phyloP scores from a whole-genome alignment of 352 stramenopile genomes.

The Phytopythium helicoides region DNA sequence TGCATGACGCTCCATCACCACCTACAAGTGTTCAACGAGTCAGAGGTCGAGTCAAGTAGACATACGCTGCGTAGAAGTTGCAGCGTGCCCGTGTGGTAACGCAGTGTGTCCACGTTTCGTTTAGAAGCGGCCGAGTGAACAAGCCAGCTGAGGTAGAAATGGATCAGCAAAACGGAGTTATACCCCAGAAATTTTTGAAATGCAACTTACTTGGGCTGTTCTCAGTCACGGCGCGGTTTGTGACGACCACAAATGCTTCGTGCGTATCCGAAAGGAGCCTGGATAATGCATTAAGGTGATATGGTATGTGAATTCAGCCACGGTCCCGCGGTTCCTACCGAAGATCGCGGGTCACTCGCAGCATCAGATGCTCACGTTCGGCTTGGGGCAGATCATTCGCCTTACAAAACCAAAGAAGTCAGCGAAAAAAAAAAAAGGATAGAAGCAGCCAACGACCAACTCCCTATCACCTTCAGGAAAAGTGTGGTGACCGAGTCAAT shows the following conservation, averaged over 20 bases:
- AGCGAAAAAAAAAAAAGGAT: conserved; percentile 1
- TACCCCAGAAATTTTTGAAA: not conserved
- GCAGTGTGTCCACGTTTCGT: conserved; percentile 68
- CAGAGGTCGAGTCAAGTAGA: too few relatives aligned
- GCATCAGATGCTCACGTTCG: conserved; percentile 46
- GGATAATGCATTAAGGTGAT: not conserved
- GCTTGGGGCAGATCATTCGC: conserved; percentile 29
- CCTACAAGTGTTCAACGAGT: too few relatives aligned
- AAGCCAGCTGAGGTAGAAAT: conserved; percentile 27
- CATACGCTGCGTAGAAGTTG: too few relatives aligned
- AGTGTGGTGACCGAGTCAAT: conserved; percentile 72
- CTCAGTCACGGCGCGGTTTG: conserved; percentile 56
- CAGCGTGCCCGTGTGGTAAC: conserved; percentile 47
- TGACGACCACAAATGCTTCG: conserved; percentile 61
- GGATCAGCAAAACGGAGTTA: too few relatives aligned
- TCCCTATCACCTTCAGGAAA: conserved; percentile 43
- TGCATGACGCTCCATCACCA: conserved; percentile 61
- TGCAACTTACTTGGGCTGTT: conserved; percentile 16
- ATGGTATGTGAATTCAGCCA: not conserved
- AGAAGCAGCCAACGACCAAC: not conserved
- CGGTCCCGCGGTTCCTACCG: too few relatives aligned
- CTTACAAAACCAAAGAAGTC: conserved; percentile 10
- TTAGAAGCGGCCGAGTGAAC: conserved; percentile 63
- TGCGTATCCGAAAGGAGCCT: conserved; percentile 67
- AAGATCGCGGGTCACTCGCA: conserved; percentile 48